Evolutionary conservation across 1,284 basidiomycete species (phyloP).

Genomic region (Pseudozyma sp.): DNA sequence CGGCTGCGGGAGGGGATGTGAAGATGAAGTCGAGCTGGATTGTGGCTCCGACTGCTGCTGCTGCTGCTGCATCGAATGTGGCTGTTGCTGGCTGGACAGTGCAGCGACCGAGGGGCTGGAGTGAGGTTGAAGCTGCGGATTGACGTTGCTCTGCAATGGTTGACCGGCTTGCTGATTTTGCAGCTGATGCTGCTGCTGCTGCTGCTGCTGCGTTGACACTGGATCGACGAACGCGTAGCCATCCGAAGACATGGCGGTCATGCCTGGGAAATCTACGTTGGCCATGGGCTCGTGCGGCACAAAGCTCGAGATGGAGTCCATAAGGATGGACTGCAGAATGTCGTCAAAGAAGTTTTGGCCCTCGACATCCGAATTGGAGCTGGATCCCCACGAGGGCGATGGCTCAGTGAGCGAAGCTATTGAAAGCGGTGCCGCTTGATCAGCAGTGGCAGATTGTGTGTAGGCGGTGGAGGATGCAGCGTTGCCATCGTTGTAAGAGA

Average conservation of each 20-base stretch:
- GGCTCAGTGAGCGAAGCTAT: slow-evolving; percentile 39
- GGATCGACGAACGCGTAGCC: slow-evolving; percentile 23
- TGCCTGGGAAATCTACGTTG: slow-evolving; percentile 7
- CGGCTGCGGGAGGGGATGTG: slow-evolving; percentile 26
- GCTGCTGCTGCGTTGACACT: slow-evolving; percentile 6
- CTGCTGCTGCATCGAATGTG: slow-evolving; percentile 1
- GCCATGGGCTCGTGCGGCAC: slow-evolving; percentile 41
- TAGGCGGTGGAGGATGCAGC: slow-evolving; percentile 11
- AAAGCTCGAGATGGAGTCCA: slow-evolving; percentile 50
- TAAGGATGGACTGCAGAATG: slow-evolving; percentile 47
- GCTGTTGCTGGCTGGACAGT: slow-evolving; percentile 12
- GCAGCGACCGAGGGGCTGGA: background rate
- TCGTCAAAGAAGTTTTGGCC: slow-evolving; percentile 51
- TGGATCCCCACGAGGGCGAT: slow-evolving; percentile 42
- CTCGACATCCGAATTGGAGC: slow-evolving; percentile 37
- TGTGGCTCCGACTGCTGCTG: slow-evolving; percentile 15
- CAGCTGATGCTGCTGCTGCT: slow-evolving; percentile 8
- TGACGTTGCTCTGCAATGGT: slow-evolving; percentile 8
- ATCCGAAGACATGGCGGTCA: slow-evolving; percentile 13
- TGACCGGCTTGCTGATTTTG: background rate
- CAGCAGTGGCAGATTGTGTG: slow-evolving; percentile 1
- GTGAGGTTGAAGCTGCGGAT: background rate
- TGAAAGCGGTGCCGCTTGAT: slow-evolving; percentile 21
- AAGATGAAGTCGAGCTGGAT: background rate
- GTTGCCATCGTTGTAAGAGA: slow-evolving; percentile 23